Evolutionary conservation across 163 green algal genomes (phyloP).

Genomic region (Picocystis sp.): DNA sequence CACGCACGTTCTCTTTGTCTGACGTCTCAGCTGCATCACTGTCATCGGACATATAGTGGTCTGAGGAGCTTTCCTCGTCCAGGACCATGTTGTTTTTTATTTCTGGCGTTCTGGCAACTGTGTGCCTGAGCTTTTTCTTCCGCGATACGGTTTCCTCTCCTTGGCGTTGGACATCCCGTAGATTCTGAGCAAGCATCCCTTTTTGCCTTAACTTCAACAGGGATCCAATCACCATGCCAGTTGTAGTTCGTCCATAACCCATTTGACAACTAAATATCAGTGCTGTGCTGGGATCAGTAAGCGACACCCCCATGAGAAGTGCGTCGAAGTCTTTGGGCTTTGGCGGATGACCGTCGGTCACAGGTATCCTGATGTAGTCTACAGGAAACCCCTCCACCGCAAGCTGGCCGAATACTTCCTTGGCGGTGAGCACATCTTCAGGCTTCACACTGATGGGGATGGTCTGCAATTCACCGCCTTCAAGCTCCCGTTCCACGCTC

Average conservation of each 20-base stretch:
- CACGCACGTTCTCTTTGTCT: too few relatives aligned
- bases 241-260: slow-evolving; percentile 72
- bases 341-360: slow-evolving; percentile 68
- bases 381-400: slow-evolving; percentile 42
- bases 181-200: too few relatives aligned
- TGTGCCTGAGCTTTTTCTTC: too few relatives aligned
- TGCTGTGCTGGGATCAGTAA: neutral
- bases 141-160: too few relatives aligned
- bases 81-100: too few relatives aligned
- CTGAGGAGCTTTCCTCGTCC: neutral
- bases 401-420: slow-evolving; percentile 51
- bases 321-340: slow-evolving; percentile 34
- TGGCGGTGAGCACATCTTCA: slow-evolving; percentile 45
- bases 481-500: slow-evolving; percentile 52
- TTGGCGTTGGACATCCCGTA: too few relatives aligned
- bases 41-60: neutral
- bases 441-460: slow-evolving; percentile 12
- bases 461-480: slow-evolving; percentile 28
- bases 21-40: neutral
- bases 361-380: slow-evolving; percentile 51
- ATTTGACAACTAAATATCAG: slow-evolving; percentile 51
- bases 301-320: neutral
- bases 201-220: slow-evolving; percentile 12
- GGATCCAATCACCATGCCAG: slow-evolving; percentile 61
- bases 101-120: too few relatives aligned